phyloP scores from a whole-genome alignment of 2,329 filamentous ascomycete species.

The Penicillium sp. region DNA sequence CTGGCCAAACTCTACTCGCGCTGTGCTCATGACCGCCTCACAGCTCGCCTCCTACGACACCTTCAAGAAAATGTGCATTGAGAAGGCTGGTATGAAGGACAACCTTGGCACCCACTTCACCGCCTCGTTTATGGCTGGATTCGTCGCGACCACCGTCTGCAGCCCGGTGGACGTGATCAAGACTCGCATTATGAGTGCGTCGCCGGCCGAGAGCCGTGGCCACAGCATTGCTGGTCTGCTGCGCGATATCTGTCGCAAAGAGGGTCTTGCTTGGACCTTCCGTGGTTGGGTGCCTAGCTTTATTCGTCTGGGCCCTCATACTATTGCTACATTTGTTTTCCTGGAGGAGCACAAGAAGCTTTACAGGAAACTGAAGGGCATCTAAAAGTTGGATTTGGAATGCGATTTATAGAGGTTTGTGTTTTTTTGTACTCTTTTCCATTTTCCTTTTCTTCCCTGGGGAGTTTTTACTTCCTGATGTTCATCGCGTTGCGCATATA shows the following conservation, averaged over 20 bases:
- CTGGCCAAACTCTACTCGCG: slow-evolving; percentile 62
- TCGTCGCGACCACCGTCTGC: slow-evolving; percentile 67
- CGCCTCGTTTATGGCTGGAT: slow-evolving; percentile 62
- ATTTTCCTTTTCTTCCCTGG: background rate
- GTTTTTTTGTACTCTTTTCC: background rate
- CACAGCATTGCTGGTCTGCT: slow-evolving; percentile 51
- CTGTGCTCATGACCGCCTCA: slow-evolving; percentile 66
- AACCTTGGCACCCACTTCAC: slow-evolving; percentile 63
- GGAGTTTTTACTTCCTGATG: slow-evolving; percentile 1
- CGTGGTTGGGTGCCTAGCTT: slow-evolving; percentile 68
- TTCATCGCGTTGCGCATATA: slow-evolving; percentile 11
- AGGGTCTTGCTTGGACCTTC: slow-evolving; percentile 65
- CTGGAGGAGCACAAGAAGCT: slow-evolving; percentile 68
- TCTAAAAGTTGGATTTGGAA: slow-evolving; percentile 33
- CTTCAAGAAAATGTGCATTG: slow-evolving; percentile 60
- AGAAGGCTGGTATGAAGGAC: slow-evolving; percentile 54
- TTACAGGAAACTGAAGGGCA: slow-evolving; percentile 49
- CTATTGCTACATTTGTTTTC: slow-evolving; percentile 66
- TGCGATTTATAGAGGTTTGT: slow-evolving; percentile 14
- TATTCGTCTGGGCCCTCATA: slow-evolving; percentile 65
- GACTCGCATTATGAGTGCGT: slow-evolving; percentile 64
- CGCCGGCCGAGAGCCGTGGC: slow-evolving; percentile 40
- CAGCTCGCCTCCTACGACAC: slow-evolving; percentile 65
- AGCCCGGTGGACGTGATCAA: slow-evolving; percentile 68
- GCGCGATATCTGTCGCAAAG: slow-evolving; percentile 54